Conservation (phyloP, 2,329 filamentous ascomycete genomes). For the Botrytis pseudocinerea region DNA sequence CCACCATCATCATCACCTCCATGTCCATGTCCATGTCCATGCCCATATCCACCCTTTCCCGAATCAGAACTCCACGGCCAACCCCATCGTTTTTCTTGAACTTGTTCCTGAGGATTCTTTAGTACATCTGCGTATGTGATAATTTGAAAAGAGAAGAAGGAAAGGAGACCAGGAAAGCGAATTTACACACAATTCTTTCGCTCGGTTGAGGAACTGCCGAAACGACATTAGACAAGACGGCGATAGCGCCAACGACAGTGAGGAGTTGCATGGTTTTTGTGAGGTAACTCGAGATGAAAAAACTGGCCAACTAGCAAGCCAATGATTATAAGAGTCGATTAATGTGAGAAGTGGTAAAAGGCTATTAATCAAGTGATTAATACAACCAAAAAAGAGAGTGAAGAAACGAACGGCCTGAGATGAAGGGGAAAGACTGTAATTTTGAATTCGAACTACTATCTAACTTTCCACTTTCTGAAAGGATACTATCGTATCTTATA, state of each 20-base stretch:
- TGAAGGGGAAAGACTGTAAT: neutral
- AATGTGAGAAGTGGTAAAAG: neutral
- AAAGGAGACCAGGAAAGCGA: neutral
- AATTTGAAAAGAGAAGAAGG: neutral
- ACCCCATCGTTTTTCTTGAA: conserved; percentile 1
- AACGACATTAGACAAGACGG: conserved; percentile 25
- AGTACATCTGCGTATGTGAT: neutral
- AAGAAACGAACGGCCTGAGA: conserved; percentile 9
- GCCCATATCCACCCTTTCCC: neutral
- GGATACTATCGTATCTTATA: conserved; percentile 22
- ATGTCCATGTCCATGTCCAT: neutral
- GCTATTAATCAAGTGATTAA: neutral
- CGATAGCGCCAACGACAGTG: conserved; percentile 21
- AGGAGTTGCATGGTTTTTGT: conserved; percentile 28
- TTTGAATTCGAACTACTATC: neutral
- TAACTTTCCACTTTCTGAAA: neutral
- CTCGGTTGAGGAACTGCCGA: conserved; percentile 18
- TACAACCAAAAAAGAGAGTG: neutral
- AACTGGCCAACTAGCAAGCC: neutral
- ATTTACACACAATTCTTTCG: neutral
- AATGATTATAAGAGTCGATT: neutral
- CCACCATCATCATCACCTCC: neutral
- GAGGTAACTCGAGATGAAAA: neutral
- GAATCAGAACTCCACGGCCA: conserved; percentile 19
- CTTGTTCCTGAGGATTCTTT: neutral